These are phyloP conservation scores for Gossypium gossypioides DNA, from an alignment of 441 rosid species.

Conservation along the genomic window DNA sequence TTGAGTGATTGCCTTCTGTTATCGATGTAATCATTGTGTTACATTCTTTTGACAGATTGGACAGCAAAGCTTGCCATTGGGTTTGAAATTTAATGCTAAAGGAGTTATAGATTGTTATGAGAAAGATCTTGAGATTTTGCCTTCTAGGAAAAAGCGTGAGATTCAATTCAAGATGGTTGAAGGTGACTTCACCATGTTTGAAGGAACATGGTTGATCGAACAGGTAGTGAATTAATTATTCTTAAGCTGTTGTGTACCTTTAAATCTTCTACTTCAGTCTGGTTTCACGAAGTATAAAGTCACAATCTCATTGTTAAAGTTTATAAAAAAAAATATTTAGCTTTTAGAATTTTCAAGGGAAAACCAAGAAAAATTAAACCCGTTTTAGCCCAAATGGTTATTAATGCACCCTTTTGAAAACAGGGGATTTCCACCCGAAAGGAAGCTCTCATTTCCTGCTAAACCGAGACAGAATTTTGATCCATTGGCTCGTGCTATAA, in stretches of 20 bases:
- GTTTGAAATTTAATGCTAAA: constrained; percentile 76
- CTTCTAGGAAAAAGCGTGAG: constrained; percentile 51
- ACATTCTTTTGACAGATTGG: constrained; percentile 47
- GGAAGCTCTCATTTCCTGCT: background rate
- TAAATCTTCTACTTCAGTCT: background rate
- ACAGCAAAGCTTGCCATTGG: constrained; percentile 58
- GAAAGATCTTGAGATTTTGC: constrained; percentile 58
- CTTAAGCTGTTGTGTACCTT: background rate
- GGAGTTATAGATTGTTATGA: constrained; percentile 76
- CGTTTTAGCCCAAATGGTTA: background rate
- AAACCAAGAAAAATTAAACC: background rate
- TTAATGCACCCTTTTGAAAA: background rate
- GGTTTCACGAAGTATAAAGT: background rate
- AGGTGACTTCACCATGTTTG: constrained; percentile 71
- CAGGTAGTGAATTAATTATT: constrained; percentile 35
- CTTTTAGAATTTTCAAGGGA: background rate
- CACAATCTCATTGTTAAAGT: background rate
- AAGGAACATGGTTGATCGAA: constrained; percentile 87
- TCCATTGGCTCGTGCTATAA: background rate
- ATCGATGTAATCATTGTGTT: background rate
- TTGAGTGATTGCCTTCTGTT: background rate
- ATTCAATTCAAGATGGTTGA: constrained; percentile 81
- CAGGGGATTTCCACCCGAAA: background rate
- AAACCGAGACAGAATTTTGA: background rate
- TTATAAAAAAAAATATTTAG: background rate